Percentiles rank a stretch among this genome's conserved stretches.
Evolutionary conservation across 2,329 filamentous ascomycete genomes (phyloP).

Genomic region (Endocalyx cinctus): DNA sequence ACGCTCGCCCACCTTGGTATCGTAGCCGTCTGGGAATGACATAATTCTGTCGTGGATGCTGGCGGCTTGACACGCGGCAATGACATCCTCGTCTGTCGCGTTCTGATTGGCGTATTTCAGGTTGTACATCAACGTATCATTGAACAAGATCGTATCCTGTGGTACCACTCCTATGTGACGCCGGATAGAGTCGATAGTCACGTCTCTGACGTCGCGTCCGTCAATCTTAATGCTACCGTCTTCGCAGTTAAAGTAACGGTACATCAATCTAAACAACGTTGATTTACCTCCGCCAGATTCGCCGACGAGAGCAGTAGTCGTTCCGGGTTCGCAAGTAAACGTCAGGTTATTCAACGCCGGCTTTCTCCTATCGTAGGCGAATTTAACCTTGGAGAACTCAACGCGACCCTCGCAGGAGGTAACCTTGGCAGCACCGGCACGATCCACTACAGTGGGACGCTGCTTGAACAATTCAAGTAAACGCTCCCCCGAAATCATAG

Average conservation of each 20-base stretch:
- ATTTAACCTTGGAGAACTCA: conserved; percentile 81
- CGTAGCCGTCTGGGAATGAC: conserved; percentile 80
- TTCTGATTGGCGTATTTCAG: conserved; percentile 80
- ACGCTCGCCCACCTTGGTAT: conserved; percentile 87
- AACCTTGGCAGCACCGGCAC: conserved; percentile 58
- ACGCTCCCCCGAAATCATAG: conserved; percentile 95
- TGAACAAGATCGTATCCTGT: conserved; percentile 93
- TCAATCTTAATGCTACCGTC: conserved; percentile 81
- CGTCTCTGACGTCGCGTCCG: conserved; percentile 73
- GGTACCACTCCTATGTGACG: conserved; percentile 92
- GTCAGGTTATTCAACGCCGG: conserved; percentile 78
- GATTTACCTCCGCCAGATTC: conserved; percentile 97
- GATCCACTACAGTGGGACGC: conserved; percentile 83
- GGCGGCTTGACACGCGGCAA: conserved; percentile 75
- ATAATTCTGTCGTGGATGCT: conserved; percentile 92
- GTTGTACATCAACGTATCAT: conserved; percentile 93
- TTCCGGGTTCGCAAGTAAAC: conserved; percentile 84
- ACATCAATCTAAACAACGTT: conserved; percentile 90
- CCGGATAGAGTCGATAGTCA: conserved; percentile 92
- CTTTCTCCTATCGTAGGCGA: conserved; percentile 83
- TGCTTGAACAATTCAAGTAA: conserved; percentile 96
- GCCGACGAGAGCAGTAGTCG: conserved; percentile 91
- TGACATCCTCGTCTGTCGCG: conserved; percentile 77
- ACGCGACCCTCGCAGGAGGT: conserved; percentile 73
- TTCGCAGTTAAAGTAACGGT: conserved; percentile 89